phyloP scores from a whole-genome alignment of 768 basidiomycete species.

The Leccinum boreale region DNA sequence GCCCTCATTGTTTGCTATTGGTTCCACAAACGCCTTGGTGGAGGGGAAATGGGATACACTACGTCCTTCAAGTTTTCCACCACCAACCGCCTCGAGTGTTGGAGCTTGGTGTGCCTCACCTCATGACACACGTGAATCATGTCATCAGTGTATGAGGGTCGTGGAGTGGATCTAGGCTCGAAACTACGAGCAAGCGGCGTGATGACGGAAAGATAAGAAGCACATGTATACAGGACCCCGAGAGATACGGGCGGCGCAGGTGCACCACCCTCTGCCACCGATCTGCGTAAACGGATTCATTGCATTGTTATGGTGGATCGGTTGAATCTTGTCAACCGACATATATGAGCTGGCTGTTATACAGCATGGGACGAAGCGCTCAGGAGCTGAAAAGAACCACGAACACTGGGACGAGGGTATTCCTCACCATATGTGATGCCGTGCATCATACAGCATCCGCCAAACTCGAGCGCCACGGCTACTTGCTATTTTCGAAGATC shows the following conservation, averaged over 20 bases:
- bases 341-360: neutral
- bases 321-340: neutral
- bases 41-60: neutral
- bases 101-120: neutral
- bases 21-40: neutral
- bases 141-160: neutral
- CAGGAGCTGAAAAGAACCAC: neutral
- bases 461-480: neutral
- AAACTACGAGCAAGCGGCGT: constrained; percentile 5
- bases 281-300: neutral
- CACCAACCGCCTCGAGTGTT: neutral
- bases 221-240: constrained; percentile 19
- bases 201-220: constrained; percentile 12
- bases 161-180: constrained; percentile 7
- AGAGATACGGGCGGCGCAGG: constrained; percentile 4
- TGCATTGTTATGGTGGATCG: neutral
- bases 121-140: constrained; percentile 8
- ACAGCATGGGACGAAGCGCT: neutral
- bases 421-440: neutral
- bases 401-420: constrained; percentile 2
- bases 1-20: neutral
- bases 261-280: constrained; percentile 14
- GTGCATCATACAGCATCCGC: neutral
- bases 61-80: neutral
- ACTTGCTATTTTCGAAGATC: neutral